phyloP scores from a whole-genome alignment of 495 filamentous ascomycete species.

The Penicillium atrosanguineum region DNA sequence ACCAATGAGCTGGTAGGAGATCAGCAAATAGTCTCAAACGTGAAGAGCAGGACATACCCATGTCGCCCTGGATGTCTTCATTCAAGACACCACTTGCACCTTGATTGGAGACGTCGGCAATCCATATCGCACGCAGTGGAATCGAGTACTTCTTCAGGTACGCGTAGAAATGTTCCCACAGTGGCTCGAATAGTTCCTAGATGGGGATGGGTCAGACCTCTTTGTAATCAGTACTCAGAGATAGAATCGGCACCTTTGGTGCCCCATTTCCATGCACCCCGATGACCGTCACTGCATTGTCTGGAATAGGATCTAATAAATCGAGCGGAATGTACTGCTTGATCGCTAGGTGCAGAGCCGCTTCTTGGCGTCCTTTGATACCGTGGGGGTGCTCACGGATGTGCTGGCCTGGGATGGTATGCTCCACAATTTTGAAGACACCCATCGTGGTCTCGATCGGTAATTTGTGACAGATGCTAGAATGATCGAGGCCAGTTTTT shows the following conservation, averaged over 20 bases:
- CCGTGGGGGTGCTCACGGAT: slow-evolving; percentile 55
- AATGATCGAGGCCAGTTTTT: not conserved
- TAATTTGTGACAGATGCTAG: not conserved
- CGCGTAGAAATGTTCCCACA: slow-evolving; percentile 62
- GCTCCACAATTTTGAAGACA: slow-evolving; percentile 41
- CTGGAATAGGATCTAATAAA: slow-evolving; percentile 50
- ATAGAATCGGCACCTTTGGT: slow-evolving; percentile 13
- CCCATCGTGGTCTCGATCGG: not conserved
- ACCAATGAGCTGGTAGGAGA: slow-evolving; percentile 55
- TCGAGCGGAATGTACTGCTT: slow-evolving; percentile 68
- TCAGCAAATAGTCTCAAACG: not conserved
- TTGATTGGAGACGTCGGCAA: slow-evolving; percentile 68
- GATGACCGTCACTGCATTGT: slow-evolving; percentile 64
- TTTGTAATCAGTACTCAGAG: too few relatives aligned
- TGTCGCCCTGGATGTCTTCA: slow-evolving; percentile 60
- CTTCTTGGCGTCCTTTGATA: slow-evolving; percentile 48
- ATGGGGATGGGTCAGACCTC: too few relatives aligned
- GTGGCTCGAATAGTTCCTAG: slow-evolving; percentile 73
- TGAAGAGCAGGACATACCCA: slow-evolving; percentile 42
- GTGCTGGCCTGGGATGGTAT: slow-evolving; percentile 52
- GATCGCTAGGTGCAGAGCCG: slow-evolving; percentile 52
- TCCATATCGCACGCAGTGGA: slow-evolving; percentile 67
- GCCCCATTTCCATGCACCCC: slow-evolving; percentile 61
- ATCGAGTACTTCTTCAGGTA: slow-evolving; percentile 36
- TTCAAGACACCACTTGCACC: slow-evolving; percentile 67